Conservation (phyloP, 768 basidiomycete genomes). For the Boletus reticuloceps region DNA sequence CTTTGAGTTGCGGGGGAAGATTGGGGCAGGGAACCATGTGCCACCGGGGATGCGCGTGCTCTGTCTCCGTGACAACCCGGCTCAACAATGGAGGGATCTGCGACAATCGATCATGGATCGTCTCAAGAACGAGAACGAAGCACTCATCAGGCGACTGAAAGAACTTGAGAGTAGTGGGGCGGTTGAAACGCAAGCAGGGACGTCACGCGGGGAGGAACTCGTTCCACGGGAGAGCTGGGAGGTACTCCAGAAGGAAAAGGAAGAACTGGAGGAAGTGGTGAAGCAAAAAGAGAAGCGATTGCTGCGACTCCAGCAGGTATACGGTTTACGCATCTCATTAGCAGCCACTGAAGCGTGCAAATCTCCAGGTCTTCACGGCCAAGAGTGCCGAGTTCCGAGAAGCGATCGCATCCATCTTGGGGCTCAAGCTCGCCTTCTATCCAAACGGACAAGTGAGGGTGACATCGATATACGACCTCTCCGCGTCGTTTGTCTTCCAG, state of each 20-base stretch:
- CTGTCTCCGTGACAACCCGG: conserved; percentile 76
- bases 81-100: conserved; percentile 76
- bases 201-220: conserved; percentile 28
- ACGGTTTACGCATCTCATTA: not conserved
- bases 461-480: conserved; percentile 86
- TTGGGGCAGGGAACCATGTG: conserved; percentile 71
- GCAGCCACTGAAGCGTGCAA: too few species aligned
- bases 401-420: conserved; percentile 84
- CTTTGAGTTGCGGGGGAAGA: conserved; percentile 74
- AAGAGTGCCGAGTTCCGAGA: conserved; percentile 92
- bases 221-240: conserved; percentile 85
- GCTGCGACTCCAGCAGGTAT: conserved; percentile 74
- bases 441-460: conserved; percentile 88
- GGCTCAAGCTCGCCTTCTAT: conserved; percentile 88
- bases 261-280: conserved; percentile 59
- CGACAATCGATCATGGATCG: conserved; percentile 73
- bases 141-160: conserved; percentile 63
- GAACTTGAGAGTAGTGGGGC: conserved; percentile 51
- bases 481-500: conserved; percentile 85
- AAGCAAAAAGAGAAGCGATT: conserved; percentile 82
- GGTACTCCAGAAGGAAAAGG: conserved; percentile 63
- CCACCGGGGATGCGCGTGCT: conserved; percentile 70
- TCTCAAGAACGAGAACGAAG: conserved; percentile 80
- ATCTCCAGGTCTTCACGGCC: conserved; percentile 67
- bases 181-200: conserved; percentile 17